phyloP scores from a whole-genome alignment of 2,329 filamentous ascomycete genomes.

The Dactylella cylindrospora region DNA sequence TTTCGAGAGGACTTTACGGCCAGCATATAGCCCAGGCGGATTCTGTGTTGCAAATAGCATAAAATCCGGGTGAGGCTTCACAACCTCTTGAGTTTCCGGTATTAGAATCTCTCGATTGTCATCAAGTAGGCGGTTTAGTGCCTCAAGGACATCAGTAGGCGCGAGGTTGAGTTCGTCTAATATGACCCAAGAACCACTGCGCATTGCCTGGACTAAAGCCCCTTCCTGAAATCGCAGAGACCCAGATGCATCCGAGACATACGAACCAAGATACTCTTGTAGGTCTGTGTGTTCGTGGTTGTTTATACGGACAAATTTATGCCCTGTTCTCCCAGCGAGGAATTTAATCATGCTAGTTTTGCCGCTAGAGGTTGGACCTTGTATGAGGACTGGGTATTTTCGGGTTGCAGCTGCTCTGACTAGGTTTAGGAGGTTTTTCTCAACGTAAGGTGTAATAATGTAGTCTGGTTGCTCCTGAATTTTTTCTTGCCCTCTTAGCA shows the following conservation, averaged over 20 bases:
- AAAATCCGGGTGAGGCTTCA: constrained; percentile 89
- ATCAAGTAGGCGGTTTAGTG: constrained; percentile 89
- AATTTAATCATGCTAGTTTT: constrained; percentile 99
- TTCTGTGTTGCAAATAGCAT: constrained; percentile 99
- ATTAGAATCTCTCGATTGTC: constrained; percentile 95
- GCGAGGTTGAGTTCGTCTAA: constrained; percentile 96
- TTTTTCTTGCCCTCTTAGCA: constrained; percentile 70
- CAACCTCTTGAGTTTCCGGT: constrained; percentile 91
- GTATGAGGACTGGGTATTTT: constrained; percentile 88
- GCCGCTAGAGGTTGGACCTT: constrained; percentile 93
- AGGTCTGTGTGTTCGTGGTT: constrained; percentile 99
- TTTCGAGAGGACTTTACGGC: constrained; percentile 85
- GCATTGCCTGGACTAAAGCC: constrained; percentile 84
- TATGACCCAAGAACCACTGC: constrained; percentile 95
- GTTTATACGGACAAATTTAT: constrained; percentile 97
- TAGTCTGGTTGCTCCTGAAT: constrained; percentile 79
- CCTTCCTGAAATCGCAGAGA: constrained; percentile 90
- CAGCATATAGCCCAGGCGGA: constrained; percentile 90
- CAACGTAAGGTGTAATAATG: constrained; percentile 93
- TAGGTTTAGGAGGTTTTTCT: constrained; percentile 89
- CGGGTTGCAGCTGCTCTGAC: constrained; percentile 90
- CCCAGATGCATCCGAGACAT: constrained; percentile 81
- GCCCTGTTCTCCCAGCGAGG: constrained; percentile 91
- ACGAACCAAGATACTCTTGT: constrained; percentile 95
- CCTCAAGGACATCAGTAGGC: constrained; percentile 94